Conservation (phyloP, 2,329 filamentous ascomycete genomes). For the Dryadomyces quercus-mongolicae region DNA sequence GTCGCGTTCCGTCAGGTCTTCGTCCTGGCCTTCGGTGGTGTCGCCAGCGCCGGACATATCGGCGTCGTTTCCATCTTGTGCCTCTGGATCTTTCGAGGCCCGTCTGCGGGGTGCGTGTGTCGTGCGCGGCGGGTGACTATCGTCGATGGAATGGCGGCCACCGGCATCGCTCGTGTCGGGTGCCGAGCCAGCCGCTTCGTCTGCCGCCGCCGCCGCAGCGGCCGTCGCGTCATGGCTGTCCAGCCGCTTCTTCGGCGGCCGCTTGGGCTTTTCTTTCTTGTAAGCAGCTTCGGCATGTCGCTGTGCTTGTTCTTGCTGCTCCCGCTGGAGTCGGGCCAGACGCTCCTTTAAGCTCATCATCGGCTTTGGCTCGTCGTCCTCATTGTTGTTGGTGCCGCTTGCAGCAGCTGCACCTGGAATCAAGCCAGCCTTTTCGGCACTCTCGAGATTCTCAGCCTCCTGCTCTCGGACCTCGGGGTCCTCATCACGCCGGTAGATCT, state of each 20-base stretch:
- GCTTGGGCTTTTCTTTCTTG: constrained; percentile 83
- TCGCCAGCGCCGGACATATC: constrained; percentile 54
- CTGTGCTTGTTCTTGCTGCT: constrained; percentile 81
- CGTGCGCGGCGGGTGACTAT: constrained; percentile 23
- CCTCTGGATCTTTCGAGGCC: constrained; percentile 35
- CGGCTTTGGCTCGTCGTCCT: constrained; percentile 78
- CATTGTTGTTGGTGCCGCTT: constrained; percentile 18
- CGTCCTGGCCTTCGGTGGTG: constrained; percentile 46
- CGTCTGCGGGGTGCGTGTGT: constrained; percentile 37
- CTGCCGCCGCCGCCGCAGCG: not conserved
- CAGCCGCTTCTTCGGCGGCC: constrained; percentile 54
- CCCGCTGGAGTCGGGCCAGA: constrained; percentile 85
- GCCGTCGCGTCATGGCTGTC: constrained; percentile 29
- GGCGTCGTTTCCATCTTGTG: constrained; percentile 50
- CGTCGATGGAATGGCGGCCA: constrained; percentile 40
- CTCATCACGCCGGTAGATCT: constrained; percentile 76
- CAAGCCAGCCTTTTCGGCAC: constrained; percentile 57
- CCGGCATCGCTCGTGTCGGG: constrained; percentile 32
- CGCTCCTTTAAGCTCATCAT: constrained; percentile 88
- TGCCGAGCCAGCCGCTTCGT: constrained; percentile 20
- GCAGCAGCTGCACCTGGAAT: constrained; percentile 22
- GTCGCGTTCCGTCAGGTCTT: constrained; percentile 56
- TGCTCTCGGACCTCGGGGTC: constrained; percentile 60
- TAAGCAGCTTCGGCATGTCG: constrained; percentile 65
- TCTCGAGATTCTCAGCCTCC: constrained; percentile 53